These are phyloP conservation scores for Phytophthora colocasiae DNA, from an alignment of 352 stramenopile genomes.

Conservation along the genomic window DNA sequence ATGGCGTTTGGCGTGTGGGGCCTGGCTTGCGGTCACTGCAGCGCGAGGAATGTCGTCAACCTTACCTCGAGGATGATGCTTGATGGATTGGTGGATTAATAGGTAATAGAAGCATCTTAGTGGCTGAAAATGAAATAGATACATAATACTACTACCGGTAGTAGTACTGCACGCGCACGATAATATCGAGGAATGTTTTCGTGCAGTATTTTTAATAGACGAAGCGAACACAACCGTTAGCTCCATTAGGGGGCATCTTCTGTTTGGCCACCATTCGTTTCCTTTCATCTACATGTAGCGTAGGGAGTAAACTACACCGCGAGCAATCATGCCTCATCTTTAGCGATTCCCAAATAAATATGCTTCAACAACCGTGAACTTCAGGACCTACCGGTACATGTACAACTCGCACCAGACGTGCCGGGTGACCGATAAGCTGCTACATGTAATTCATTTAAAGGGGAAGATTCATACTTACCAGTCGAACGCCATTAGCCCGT, in stretches of 20 bases:
- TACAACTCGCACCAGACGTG: too few species aligned
- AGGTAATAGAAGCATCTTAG: not conserved
- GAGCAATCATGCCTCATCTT: slow-evolving; percentile 8
- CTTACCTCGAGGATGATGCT: slow-evolving; percentile 10
- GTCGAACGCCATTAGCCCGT: too few species aligned
- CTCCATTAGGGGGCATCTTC: not conserved
- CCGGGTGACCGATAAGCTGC: too few species aligned
- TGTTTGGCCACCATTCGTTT: not conserved
- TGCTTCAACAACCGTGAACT: slow-evolving; percentile 8
- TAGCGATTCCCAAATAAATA: not conserved
- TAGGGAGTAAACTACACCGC: too few species aligned
- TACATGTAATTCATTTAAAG: too few species aligned
- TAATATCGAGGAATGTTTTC: too few species aligned
- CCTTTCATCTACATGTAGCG: too few species aligned
- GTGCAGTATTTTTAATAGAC: too few species aligned
- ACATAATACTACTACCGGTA: too few species aligned
- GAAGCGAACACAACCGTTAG: not conserved
- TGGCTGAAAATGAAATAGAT: slow-evolving; percentile 2
- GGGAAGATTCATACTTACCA: too few species aligned
- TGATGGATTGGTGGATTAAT: slow-evolving; percentile 13
- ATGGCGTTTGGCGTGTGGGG: slow-evolving; percentile 21
- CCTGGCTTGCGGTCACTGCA: not conserved
- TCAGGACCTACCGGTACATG: too few species aligned
- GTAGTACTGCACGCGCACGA: too few species aligned
- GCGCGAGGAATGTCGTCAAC: slow-evolving; percentile 8